phyloP scores from a whole-genome alignment of 495 filamentous ascomycete species.

The Podospora fimiseda region DNA sequence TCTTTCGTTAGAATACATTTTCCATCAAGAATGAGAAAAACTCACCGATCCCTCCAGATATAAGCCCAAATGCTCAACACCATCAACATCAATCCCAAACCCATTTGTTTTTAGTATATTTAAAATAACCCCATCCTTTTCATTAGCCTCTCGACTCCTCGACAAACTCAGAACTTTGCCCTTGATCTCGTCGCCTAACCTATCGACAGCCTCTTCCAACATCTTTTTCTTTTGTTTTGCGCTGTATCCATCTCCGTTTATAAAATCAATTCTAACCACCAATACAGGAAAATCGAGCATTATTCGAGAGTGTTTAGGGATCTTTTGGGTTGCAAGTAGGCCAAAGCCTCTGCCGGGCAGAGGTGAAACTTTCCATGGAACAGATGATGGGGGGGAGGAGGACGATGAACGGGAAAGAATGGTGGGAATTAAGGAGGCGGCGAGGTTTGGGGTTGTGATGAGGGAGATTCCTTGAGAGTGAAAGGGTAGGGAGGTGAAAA shows the following conservation, averaged over 20 bases:
- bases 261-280: slow-evolving; percentile 22
- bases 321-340: slow-evolving; percentile 16
- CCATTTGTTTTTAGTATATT: slow-evolving; percentile 61
- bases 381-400: background rate
- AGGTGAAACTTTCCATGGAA: slow-evolving; percentile 9
- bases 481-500: slow-evolving; percentile 5
- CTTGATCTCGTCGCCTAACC: slow-evolving; percentile 18
- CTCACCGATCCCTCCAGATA: slow-evolving; percentile 25
- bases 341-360: slow-evolving; percentile 28
- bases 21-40: background rate
- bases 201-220: slow-evolving; percentile 18
- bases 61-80: slow-evolving; percentile 25
- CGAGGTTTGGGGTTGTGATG: slow-evolving; percentile 8
- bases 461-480: slow-evolving; percentile 9
- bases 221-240: slow-evolving; percentile 14
- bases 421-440: background rate
- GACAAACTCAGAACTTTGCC: slow-evolving; percentile 36
- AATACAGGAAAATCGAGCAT: slow-evolving; percentile 26
- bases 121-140: slow-evolving; percentile 58
- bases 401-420: slow-evolving; percentile 1
- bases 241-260: slow-evolving; percentile 15
- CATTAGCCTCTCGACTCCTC: slow-evolving; percentile 50
- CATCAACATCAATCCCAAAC: slow-evolving; percentile 30
- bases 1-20: background rate
- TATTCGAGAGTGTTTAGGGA: slow-evolving; percentile 21